Evolutionary conservation across 2,329 filamentous ascomycete genomes (phyloP).

Genomic region (Colletotrichum incanum): DNA sequence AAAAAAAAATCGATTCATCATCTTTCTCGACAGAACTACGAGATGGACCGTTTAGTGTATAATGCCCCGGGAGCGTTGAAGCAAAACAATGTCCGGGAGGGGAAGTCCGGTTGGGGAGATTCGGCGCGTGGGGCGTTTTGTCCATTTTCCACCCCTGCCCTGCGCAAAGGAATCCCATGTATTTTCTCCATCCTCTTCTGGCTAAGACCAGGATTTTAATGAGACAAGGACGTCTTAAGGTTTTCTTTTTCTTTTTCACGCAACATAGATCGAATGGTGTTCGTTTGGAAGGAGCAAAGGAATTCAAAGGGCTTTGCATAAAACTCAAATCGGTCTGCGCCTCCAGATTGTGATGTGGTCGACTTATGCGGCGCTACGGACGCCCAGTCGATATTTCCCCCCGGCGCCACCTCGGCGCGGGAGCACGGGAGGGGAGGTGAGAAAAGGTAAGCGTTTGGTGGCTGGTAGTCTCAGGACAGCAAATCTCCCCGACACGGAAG

Average conservation of each 20-base stretch:
- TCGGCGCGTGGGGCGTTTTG: not conserved
- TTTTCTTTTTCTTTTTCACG: not conserved
- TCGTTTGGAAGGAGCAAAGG: not conserved
- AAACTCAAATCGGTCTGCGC: not conserved
- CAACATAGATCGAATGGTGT: not conserved
- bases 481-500: too few species aligned
- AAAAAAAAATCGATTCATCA: not conserved
- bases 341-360: not conserved
- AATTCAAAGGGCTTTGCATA: not conserved
- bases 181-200: not conserved
- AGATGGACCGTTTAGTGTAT: not conserved
- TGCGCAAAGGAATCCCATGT: not conserved
- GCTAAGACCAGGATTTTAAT: not conserved
- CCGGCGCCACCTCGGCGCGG: not conserved
- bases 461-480: not conserved
- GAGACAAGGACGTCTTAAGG: not conserved
- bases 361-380: slow-evolving; percentile 9
- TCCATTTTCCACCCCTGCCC: not conserved
- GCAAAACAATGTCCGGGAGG: not conserved
- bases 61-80: not conserved
- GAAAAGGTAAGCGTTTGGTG: not conserved
- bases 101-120: not conserved
- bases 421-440: not conserved
- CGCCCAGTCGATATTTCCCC: slow-evolving; percentile 6
- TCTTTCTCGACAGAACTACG: not conserved